Conservation (phyloP, 148 eudicot species). For the Fagopyrum tataricum region DNA sequence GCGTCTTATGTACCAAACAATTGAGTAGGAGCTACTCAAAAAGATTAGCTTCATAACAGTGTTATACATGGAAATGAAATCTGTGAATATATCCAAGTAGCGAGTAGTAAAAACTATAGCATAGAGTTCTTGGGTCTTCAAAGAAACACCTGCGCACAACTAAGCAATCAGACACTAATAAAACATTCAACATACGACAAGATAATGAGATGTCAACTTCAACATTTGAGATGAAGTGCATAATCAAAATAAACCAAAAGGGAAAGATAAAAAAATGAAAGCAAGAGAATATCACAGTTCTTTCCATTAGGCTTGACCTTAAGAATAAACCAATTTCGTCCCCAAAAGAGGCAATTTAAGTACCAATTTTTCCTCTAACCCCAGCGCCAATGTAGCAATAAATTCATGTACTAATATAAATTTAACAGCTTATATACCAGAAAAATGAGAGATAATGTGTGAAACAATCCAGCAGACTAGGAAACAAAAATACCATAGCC, state of each 20-base stretch:
- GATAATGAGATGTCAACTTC: background rate
- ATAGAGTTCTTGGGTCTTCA: constrained; percentile 96
- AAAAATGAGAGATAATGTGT: background rate
- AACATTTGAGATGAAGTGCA: background rate
- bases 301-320: background rate
- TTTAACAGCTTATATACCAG: background rate
- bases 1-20: constrained; percentile 90
- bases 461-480: background rate
- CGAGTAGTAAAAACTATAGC: constrained; percentile 93
- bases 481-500: background rate
- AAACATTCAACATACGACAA: background rate
- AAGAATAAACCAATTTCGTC: background rate
- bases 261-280: background rate
- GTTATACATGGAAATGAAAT: constrained; percentile 76
- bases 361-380: background rate
- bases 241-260: background rate
- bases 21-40: constrained; percentile 80
- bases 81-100: constrained; percentile 84
- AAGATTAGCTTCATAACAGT: constrained; percentile 83
- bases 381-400: constrained; percentile 9
- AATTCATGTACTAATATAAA: background rate
- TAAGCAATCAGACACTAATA: background rate
- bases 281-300: constrained; percentile 1
- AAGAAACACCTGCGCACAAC: constrained; percentile 61
- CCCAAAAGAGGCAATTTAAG: background rate